phyloP scores from a whole-genome alignment of 139 green algal genomes.

The Yamagishiella unicocca region DNA sequence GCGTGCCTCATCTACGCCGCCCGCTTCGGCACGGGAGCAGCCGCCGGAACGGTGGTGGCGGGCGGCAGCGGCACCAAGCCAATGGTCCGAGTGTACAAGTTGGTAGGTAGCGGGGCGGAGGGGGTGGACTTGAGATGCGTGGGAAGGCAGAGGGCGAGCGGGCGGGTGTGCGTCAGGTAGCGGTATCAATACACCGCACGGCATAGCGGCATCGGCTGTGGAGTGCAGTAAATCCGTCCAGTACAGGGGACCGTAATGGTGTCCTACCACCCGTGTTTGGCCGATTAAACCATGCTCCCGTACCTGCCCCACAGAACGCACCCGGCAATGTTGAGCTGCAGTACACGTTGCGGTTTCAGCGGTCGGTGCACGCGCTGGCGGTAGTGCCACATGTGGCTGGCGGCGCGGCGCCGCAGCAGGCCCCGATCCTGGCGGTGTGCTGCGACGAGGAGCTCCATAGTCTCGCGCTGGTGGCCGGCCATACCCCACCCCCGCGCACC shows the following conservation, averaged over 20 bases:
- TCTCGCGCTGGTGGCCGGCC: not conserved
- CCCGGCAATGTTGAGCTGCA: constrained; percentile 39
- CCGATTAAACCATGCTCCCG: too few relatives aligned
- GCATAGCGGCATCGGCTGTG: too few relatives aligned
- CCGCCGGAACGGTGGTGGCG: constrained; percentile 41
- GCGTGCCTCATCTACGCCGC: constrained; percentile 61
- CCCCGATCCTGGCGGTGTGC: constrained; percentile 5
- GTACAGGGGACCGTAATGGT: too few relatives aligned
- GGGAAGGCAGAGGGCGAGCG: not conserved
- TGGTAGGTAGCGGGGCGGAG: constrained; percentile 28
- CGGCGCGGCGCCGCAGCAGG: not conserved
- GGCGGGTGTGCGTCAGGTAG: too few relatives aligned
- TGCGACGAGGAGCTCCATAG: constrained; percentile 39
- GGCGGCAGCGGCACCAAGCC: constrained; percentile 59
- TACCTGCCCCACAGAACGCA: not conserved
- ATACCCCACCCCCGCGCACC: too few relatives aligned
- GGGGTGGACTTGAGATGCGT: not conserved
- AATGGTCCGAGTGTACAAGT: constrained; percentile 47
- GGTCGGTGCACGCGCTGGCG: constrained; percentile 52
- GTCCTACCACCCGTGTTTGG: too few relatives aligned
- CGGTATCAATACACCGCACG: too few relatives aligned
- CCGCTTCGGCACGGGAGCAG: constrained; percentile 47
- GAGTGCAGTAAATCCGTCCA: too few relatives aligned
- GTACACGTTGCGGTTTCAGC: constrained; percentile 24
- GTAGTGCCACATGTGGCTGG: not conserved